These are phyloP conservation scores for Trichophyton mentagrophytes DNA, from an alignment of 2,329 filamentous ascomycete genomes.

Conservation along the genomic window DNA sequence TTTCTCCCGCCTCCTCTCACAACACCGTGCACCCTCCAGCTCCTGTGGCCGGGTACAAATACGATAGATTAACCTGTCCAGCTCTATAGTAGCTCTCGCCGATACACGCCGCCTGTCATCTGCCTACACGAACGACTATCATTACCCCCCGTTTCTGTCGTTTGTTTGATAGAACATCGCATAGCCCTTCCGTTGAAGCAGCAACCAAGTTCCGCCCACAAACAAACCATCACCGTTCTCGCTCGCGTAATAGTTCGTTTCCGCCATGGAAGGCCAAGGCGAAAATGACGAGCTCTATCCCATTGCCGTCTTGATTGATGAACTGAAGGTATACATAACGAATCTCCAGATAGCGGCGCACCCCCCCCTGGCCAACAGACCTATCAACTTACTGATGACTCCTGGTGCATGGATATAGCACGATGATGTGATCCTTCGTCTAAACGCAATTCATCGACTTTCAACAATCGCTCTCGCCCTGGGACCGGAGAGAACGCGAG, in stretches of 20 bases:
- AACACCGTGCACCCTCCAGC: not conserved
- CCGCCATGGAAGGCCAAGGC: constrained; percentile 78
- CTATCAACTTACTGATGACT: not conserved
- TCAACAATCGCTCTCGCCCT: constrained; percentile 96
- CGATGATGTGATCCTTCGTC: constrained; percentile 91
- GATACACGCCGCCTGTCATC: not conserved
- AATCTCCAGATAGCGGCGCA: not conserved
- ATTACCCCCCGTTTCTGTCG: not conserved
- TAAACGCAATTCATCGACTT: constrained; percentile 96
- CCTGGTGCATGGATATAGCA: constrained; percentile 47
- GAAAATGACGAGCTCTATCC: constrained; percentile 98
- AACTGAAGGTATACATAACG: constrained; percentile 75
- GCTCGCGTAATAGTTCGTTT: constrained; percentile 11
- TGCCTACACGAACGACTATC: not conserved
- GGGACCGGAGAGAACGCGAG: constrained; percentile 88
- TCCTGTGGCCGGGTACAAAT: not conserved
- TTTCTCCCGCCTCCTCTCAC: not conserved
- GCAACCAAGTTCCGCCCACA: not conserved
- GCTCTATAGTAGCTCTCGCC: constrained; percentile 3
- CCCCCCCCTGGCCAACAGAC: not conserved
- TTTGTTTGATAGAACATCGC: not conserved
- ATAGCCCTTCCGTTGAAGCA: not conserved
- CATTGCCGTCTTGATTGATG: constrained; percentile 98
- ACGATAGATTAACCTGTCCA: not conserved
- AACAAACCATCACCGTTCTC: not conserved